phyloP scores from a whole-genome alignment of 768 basidiomycete species.

The Omphalotus guepiniiformis region DNA sequence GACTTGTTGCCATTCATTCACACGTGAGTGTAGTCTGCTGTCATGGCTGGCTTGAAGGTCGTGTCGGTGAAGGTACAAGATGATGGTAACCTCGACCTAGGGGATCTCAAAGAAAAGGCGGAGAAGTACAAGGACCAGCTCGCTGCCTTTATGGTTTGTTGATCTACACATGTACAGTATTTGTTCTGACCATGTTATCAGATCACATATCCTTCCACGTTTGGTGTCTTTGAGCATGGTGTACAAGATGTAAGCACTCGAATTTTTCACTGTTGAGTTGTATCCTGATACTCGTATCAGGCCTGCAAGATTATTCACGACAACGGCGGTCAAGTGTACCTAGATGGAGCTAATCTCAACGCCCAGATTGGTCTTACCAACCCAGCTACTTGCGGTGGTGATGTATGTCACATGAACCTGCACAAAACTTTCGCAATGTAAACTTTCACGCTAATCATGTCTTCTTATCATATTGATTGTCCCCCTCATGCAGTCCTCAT shows the following conservation, averaged over 20 bases:
- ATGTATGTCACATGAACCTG: conserved; percentile 96
- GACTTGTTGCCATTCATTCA: background rate
- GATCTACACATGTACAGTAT: background rate
- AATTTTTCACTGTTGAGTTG: background rate
- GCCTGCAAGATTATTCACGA: conserved; percentile 94
- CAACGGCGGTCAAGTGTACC: conserved; percentile 94
- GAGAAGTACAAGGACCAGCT: conserved; percentile 87
- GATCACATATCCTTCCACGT: conserved; percentile 98
- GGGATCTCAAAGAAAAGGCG: conserved; percentile 82
- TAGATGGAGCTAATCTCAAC: conserved; percentile 95
- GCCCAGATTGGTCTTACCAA: conserved; percentile 92
- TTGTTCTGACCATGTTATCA: conserved; percentile 22
- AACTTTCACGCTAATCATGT: conserved; percentile 18
- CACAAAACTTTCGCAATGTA: conserved; percentile 98
- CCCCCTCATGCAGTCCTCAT: conserved; percentile 61
- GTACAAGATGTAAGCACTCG: conserved; percentile 56
- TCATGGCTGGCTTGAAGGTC: conserved; percentile 96
- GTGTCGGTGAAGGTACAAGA: conserved; percentile 87
- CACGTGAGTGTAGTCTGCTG: conserved; percentile 94
- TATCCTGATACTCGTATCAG: conserved; percentile 26
- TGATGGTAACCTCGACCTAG: conserved; percentile 88
- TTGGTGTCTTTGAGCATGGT: conserved; percentile 95
- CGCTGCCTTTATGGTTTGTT: conserved; percentile 88
- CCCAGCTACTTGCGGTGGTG: conserved; percentile 92
- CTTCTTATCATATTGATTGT: background rate